Conservation (phyloP, 768 basidiomycete species). For the Lyophyllum semitale region DNA sequence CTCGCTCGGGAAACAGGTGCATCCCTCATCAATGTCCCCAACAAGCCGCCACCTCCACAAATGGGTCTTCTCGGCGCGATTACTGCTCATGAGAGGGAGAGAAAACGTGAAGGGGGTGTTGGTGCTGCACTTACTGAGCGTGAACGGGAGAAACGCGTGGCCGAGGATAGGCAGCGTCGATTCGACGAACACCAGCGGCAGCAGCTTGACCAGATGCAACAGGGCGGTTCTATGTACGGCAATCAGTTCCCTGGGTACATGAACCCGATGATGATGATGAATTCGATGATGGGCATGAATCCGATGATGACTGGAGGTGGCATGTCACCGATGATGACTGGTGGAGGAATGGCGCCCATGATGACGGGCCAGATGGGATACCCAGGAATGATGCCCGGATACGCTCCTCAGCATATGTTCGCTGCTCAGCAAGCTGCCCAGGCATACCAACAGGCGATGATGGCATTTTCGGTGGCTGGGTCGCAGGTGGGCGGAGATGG, state of each 20-base stretch:
- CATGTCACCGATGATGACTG: conserved; percentile 58
- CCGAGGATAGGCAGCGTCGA: conserved; percentile 91
- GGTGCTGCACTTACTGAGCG: conserved; percentile 94
- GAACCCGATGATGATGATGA: conserved; percentile 74
- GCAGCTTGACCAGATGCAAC: conserved; percentile 89
- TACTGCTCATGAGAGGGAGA: conserved; percentile 91
- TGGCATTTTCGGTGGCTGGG: conserved; percentile 75
- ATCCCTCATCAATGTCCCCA: conserved; percentile 93
- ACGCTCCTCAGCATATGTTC: conserved; percentile 80
- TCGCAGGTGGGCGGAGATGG: conserved; percentile 68
- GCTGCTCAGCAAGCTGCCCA: conserved; percentile 85
- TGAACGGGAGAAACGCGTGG: conserved; percentile 88
- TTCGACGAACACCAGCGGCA: conserved; percentile 88
- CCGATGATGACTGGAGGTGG: conserved; percentile 55
- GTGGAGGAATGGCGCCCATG: conserved; percentile 44
- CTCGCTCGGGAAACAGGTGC: conserved; percentile 88
- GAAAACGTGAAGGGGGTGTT: conserved; percentile 92
- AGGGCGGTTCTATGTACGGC: conserved; percentile 73
- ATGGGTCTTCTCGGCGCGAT: conserved; percentile 95
- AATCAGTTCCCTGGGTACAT: conserved; percentile 55
- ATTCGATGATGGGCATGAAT: conserved; percentile 49
- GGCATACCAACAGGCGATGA: conserved; percentile 90
- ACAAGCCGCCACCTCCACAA: conserved; percentile 93
- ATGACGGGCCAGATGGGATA: conserved; percentile 50
- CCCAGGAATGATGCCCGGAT: conserved; percentile 60